Evolutionary conservation across 495 filamentous ascomycete genomes (phyloP).

Genomic region (Polyplosphaeria fusca): DNA sequence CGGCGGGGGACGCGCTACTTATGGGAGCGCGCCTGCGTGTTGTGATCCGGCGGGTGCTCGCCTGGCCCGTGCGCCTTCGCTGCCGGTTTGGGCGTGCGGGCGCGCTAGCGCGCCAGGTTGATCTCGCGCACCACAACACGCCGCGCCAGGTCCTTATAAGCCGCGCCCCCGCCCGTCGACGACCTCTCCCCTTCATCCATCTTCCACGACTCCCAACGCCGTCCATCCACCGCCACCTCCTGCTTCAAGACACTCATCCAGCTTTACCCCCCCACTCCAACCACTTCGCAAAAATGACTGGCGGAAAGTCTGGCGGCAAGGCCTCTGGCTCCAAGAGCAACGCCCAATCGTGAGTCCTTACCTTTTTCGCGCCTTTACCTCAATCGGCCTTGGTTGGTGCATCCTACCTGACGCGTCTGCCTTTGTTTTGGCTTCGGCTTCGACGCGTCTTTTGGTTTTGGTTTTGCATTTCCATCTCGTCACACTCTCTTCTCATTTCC

Average conservation of each 20-base stretch:
- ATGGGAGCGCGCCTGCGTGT: constrained; percentile 31
- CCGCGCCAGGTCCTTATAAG: constrained; percentile 34
- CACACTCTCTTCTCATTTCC: constrained; percentile 6
- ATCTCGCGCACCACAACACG: constrained; percentile 39
- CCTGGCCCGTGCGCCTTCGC: constrained; percentile 16
- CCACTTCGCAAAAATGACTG: constrained; percentile 95
- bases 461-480: constrained; percentile 43
- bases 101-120: constrained; percentile 32
- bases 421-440: constrained; percentile 25
- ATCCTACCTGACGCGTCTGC: constrained; percentile 30
- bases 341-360: constrained; percentile 81
- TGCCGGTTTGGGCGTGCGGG: constrained; percentile 3
- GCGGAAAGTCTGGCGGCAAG: constrained; percentile 98
- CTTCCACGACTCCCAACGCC: constrained; percentile 15
- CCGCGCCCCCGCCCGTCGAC: constrained; percentile 23
- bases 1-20: constrained; percentile 35
- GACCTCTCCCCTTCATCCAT: constrained; percentile 28
- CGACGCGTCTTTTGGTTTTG: constrained; percentile 33
- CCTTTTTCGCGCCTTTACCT: constrained; percentile 22
- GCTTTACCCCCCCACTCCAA: constrained; percentile 34
- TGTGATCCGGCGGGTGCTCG: constrained; percentile 30
- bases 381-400: no score
- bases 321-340: constrained; percentile 88
- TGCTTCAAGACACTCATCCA: constrained; percentile 37
- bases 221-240: constrained; percentile 37